phyloP scores from a whole-genome alignment of 2,329 filamentous ascomycete species.

The Colletotrichum zoysiae region DNA sequence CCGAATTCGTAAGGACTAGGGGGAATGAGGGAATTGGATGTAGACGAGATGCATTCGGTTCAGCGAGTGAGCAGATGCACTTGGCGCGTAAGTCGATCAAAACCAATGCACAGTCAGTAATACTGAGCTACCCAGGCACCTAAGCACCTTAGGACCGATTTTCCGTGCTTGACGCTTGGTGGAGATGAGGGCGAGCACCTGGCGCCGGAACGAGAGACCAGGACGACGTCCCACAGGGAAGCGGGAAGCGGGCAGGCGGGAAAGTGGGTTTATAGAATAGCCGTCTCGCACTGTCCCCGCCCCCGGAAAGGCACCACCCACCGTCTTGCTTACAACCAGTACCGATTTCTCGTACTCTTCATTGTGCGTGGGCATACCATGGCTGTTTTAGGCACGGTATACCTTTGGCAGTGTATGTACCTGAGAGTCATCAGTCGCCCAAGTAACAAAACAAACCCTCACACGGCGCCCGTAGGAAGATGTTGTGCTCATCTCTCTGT shows the following conservation, averaged over 20 bases:
- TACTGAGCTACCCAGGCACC: too few relatives aligned
- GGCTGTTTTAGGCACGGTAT: slow-evolving; percentile 13
- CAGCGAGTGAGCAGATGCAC: not conserved
- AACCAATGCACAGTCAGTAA: not conserved
- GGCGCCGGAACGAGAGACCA: not conserved
- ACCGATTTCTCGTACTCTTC: not conserved
- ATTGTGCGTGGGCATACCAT: not conserved
- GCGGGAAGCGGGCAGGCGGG: slow-evolving; percentile 24
- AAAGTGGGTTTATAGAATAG: slow-evolving; percentile 13
- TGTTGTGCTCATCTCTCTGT: not conserved
- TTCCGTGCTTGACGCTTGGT: slow-evolving; percentile 1
- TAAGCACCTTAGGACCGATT: not conserved
- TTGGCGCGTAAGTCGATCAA: not conserved
- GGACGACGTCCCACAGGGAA: slow-evolving; percentile 22
- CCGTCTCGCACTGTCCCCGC: slow-evolving; percentile 16
- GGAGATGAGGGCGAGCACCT: slow-evolving; percentile 4
- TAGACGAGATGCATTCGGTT: not conserved
- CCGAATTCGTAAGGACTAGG: slow-evolving; percentile 24
- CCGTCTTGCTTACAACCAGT: not conserved
- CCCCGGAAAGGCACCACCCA: slow-evolving; percentile 11
- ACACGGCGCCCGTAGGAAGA: not conserved
- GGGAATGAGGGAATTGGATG: slow-evolving; percentile 25
- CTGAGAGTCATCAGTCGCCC: not conserved
- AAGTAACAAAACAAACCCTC: not conserved
- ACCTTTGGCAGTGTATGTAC: not conserved